These are phyloP conservation scores for Trichaptum fuscoviolaceum DNA, from an alignment of 768 basidiomycete genomes.

Conservation along the genomic window DNA sequence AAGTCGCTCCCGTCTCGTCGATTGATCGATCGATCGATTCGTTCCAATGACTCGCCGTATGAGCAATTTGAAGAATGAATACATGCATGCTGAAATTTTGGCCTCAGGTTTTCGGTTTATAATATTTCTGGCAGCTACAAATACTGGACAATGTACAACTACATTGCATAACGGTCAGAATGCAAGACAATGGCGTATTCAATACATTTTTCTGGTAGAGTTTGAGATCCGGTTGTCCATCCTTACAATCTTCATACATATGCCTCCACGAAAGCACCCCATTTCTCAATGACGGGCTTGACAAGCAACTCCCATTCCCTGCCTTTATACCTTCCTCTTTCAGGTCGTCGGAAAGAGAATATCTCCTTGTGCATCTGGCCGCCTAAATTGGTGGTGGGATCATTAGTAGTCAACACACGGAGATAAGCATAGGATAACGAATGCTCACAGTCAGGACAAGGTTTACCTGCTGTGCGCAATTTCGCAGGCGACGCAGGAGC, in stretches of 20 bases:
- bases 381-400: constrained; percentile 30
- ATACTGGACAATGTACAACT: neutral
- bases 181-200: neutral
- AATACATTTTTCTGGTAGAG: neutral
- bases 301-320: constrained; percentile 74
- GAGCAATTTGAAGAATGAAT: too few species aligned
- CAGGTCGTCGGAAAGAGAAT: constrained; percentile 61
- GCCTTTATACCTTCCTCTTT: constrained; percentile 47
- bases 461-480: constrained; percentile 16
- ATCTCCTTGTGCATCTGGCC: constrained; percentile 70
- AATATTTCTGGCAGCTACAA: too few species aligned
- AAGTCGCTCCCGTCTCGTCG: too few species aligned
- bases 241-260: constrained; percentile 17
- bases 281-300: constrained; percentile 69
- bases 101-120: too few species aligned
- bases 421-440: constrained; percentile 25
- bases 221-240: neutral
- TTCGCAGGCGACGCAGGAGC: constrained; percentile 16
- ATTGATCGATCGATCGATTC: too few species aligned
- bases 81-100: too few species aligned
- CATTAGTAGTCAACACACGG: constrained; percentile 4
- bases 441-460: constrained; percentile 42
- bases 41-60: too few species aligned
- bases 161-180: neutral
- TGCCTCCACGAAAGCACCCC: constrained; percentile 58